Percentiles rank a stretch among this genome's conserved stretches.
Conservation (phyloP, 2,329 filamentous ascomycete genomes). For the Chrysosporium keratinophilum region DNA sequence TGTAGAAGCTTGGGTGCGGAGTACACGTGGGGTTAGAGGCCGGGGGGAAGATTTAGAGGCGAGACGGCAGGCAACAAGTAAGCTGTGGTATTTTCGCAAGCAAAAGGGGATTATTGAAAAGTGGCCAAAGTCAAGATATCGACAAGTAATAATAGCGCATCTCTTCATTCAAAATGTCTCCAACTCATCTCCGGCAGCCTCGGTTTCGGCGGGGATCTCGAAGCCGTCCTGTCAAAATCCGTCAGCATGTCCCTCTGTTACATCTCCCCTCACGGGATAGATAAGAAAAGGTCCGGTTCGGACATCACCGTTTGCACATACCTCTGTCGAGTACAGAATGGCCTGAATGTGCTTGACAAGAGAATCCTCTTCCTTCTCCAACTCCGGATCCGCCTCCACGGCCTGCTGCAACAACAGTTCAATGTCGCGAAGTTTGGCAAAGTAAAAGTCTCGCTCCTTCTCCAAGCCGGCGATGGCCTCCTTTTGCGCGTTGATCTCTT, state of each 20-base stretch:
- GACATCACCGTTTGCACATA: conserved; percentile 23
- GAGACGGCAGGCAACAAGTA: neutral
- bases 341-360: conserved; percentile 92
- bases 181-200: conserved; percentile 31
- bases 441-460: conserved; percentile 97
- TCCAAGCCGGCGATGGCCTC: conserved; percentile 92
- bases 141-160: neutral
- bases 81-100: conserved; percentile 5
- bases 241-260: neutral
- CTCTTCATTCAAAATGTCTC: conserved; percentile 29
- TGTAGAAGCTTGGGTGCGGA: neutral
- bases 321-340: conserved; percentile 94
- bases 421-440: conserved; percentile 95
- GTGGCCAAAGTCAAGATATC: conserved; percentile 3
- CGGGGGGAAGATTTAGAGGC: neutral
- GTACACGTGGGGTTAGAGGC: neutral
- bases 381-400: conserved; percentile 79
- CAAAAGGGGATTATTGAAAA: neutral
- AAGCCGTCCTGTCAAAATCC: conserved; percentile 45
- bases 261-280: neutral
- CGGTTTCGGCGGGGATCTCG: conserved; percentile 68
- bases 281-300: conserved; percentile 1
- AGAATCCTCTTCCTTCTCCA: conserved; percentile 87
- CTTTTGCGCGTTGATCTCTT: conserved; percentile 81
- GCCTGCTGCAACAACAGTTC: conserved; percentile 89